Conservation (phyloP, 208 protist species). For the Trypanosoma platydactyli region DNA sequence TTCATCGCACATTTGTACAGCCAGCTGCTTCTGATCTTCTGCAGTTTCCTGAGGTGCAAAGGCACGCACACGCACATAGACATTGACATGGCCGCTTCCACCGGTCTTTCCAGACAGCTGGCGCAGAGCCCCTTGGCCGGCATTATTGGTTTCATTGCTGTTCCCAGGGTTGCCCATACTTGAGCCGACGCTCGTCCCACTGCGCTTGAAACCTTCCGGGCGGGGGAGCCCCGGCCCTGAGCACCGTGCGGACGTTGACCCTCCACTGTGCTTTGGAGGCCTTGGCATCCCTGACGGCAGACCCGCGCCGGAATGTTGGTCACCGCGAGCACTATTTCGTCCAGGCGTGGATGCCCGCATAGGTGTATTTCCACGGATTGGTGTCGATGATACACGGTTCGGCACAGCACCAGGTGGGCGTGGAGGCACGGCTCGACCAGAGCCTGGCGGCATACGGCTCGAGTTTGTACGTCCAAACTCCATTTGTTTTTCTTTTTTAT, state of each 20-base stretch:
- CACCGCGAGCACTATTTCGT: background rate
- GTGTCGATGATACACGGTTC: background rate
- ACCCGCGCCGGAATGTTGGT: conserved; percentile 7
- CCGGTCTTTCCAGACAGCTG: conserved; percentile 21
- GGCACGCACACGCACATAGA: conserved; percentile 84
- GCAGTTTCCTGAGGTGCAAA: conserved; percentile 49
- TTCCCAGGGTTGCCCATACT: conserved; percentile 16
- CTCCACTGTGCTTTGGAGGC: conserved; percentile 25
- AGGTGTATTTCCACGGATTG: conserved; percentile 20
- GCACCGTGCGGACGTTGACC: conserved; percentile 22
- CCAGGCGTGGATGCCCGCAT: conserved; percentile 30
- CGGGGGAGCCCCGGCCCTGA: conserved; percentile 14
- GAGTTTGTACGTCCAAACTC: conserved; percentile 78
- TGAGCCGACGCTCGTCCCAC: conserved; percentile 36
- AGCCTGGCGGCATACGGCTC: conserved; percentile 40
- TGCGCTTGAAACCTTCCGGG: conserved; percentile 46
- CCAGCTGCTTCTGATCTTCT: conserved; percentile 40
- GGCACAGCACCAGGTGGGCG: conserved; percentile 7
- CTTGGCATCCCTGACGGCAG: conserved; percentile 2
- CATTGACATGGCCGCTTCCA: conserved; percentile 73
- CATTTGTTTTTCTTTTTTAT: conserved; percentile 30
- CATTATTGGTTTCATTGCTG: background rate
- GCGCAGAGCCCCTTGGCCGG: background rate
- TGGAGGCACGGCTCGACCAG: conserved; percentile 15
- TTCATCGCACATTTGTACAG: conserved; percentile 67